Percentiles rank a stretch among this genome's conserved stretches.
phyloP scores from a whole-genome alignment of 768 basidiomycete species.

The Mycena rebaudengoi region DNA sequence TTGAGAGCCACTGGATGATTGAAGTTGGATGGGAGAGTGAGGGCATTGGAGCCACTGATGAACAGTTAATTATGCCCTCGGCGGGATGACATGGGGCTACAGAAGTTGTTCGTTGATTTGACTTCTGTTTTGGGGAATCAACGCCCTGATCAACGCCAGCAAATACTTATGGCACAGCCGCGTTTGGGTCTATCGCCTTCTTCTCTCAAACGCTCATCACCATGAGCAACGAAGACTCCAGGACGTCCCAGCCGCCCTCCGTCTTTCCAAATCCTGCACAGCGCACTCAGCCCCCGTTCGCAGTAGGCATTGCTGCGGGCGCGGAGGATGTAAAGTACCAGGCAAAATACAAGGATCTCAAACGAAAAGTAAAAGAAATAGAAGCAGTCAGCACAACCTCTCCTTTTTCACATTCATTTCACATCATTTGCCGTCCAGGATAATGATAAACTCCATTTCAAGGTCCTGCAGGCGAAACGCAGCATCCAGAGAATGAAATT shows the following conservation, averaged over 20 bases:
- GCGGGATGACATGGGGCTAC: too few relatives aligned
- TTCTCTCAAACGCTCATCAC: too few relatives aligned
- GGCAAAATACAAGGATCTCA: conserved; percentile 87
- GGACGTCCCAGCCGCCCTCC: conserved; percentile 29
- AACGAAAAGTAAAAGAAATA: conserved; percentile 88
- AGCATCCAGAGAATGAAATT: conserved; percentile 88
- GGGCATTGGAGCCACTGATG: too few relatives aligned
- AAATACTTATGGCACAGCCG: not conserved
- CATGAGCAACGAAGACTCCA: too few relatives aligned
- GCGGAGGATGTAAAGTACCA: conserved; percentile 90
- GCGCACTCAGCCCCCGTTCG: conserved; percentile 43
- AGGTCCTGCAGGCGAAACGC: conserved; percentile 80
- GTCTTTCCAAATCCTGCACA: conserved; percentile 13
- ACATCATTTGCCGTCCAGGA: conserved; percentile 57
- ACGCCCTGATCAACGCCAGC: conserved; percentile 14
- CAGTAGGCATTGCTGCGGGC: conserved; percentile 76
- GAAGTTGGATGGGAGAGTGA: too few relatives aligned
- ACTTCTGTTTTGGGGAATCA: too few relatives aligned
- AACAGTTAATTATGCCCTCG: too few relatives aligned
- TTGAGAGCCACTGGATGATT: too few relatives aligned
- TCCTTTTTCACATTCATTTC: conserved; percentile 26
- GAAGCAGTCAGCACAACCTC: conserved; percentile 66
- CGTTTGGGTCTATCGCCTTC: conserved; percentile 12
- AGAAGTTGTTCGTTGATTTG: too few relatives aligned
- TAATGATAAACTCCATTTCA: conserved; percentile 88